Conservation (phyloP, 768 basidiomycete species). For the Termitomyces sp. region DNA sequence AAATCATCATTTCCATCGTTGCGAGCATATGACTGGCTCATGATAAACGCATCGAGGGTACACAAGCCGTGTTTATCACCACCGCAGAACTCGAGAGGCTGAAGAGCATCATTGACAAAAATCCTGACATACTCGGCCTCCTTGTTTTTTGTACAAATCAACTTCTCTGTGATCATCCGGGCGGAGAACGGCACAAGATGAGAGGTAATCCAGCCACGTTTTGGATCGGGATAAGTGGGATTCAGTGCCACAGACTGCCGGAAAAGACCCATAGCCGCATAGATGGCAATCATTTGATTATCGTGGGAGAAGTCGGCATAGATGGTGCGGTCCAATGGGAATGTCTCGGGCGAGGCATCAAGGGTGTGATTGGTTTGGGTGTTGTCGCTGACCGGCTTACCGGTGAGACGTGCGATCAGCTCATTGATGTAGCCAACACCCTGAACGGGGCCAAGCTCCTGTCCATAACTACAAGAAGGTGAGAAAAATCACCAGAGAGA, state of each 20-base stretch:
- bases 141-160: constrained; percentile 38
- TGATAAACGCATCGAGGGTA: constrained; percentile 56
- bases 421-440: constrained; percentile 89
- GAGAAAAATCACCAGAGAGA: not conserved
- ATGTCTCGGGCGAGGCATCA: constrained; percentile 54
- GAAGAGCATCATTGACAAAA: constrained; percentile 72
- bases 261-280: constrained; percentile 55
- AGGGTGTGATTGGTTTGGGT: constrained; percentile 79
- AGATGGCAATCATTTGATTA: constrained; percentile 79
- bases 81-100: constrained; percentile 57
- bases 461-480: constrained; percentile 51
- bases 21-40: constrained; percentile 65
- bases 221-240: constrained; percentile 24
- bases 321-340: constrained; percentile 60
- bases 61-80: constrained; percentile 54
- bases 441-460: constrained; percentile 65
- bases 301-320: constrained; percentile 87
- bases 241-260: constrained; percentile 28
- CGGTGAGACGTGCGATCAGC: constrained; percentile 76
- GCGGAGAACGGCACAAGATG: constrained; percentile 70
- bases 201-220: constrained; percentile 48
- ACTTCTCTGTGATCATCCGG: constrained; percentile 68
- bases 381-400: constrained; percentile 52
- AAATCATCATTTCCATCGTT: constrained; percentile 69
- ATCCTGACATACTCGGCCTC: constrained; percentile 51